phyloP scores from a whole-genome alignment of 129 eudicot genomes.

The Sambucus nigra region DNA sequence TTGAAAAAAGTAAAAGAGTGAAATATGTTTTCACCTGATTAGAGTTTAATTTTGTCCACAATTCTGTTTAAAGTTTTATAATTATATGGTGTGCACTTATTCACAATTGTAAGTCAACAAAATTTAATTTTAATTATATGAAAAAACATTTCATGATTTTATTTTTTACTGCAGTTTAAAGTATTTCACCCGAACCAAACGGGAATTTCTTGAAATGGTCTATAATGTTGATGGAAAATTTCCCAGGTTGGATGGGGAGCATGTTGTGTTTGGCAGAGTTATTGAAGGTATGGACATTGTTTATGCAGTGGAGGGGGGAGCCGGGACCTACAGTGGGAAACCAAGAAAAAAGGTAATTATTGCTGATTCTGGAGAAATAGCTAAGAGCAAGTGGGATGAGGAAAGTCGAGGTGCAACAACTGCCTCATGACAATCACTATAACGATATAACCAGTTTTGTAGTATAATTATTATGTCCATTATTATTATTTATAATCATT shows the following conservation, averaged over 20 bases:
- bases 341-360: slow-evolving; percentile 85
- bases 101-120: too few species aligned
- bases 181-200: too few species aligned
- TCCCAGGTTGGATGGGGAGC: slow-evolving; percentile 81
- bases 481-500: too few species aligned
- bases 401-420: slow-evolving; percentile 20
- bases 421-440: slow-evolving; percentile 22
- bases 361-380: slow-evolving; percentile 75
- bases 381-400: slow-evolving; percentile 65
- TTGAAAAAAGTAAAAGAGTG: too few species aligned
- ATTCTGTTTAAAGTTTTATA: too few species aligned
- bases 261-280: slow-evolving; percentile 77
- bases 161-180: too few species aligned
- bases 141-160: too few species aligned
- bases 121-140: too few species aligned
- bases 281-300: slow-evolving; percentile 89
- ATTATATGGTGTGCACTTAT: too few species aligned
- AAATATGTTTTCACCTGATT: too few species aligned
- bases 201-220: too few species aligned
- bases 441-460: slow-evolving; percentile 18
- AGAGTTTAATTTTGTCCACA: too few species aligned
- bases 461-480: not conserved
- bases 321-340: slow-evolving; percentile 90
- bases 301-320: slow-evolving; percentile 90
- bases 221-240: not conserved